phyloP scores from a whole-genome alignment of 371 early-diverging fungal genomes.

The Coemansia linderi region DNA sequence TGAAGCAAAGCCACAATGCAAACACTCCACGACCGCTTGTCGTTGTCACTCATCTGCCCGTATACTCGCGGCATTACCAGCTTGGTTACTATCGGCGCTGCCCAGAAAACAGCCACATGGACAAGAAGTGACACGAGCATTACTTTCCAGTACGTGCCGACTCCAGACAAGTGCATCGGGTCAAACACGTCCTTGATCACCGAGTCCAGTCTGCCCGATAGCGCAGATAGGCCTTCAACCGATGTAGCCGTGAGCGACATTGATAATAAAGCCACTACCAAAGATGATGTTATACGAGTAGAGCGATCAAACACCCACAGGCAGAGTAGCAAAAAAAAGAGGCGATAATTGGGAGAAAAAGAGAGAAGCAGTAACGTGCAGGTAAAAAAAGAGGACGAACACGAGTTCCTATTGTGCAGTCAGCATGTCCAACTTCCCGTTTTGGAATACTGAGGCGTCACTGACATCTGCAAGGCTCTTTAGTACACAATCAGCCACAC shows the following conservation, averaged over 20 bases:
- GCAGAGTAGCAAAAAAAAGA: background rate
- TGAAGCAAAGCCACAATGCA: slow-evolving; percentile 10
- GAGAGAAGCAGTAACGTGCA: background rate
- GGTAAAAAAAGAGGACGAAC: background rate
- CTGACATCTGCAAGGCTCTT: background rate
- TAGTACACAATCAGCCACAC: background rate
- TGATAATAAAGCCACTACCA: background rate
- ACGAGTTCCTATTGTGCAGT: background rate
- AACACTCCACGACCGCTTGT: slow-evolving; percentile 29
- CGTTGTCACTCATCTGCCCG: slow-evolving; percentile 7
- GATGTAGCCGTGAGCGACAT: background rate
- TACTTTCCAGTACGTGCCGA: slow-evolving; percentile 39
- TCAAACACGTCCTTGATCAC: slow-evolving; percentile 31
- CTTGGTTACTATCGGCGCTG: slow-evolving; percentile 9
- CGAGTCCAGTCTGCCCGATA: slow-evolving; percentile 8
- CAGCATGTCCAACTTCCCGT: background rate
- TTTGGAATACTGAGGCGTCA: background rate
- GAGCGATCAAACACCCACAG: background rate
- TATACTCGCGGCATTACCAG: slow-evolving; percentile 21
- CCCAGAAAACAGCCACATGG: slow-evolving; percentile 10
- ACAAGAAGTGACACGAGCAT: slow-evolving; percentile 13
- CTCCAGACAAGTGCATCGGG: slow-evolving; percentile 33
- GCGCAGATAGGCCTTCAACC: background rate
- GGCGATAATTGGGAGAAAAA: background rate
- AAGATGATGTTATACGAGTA: background rate